Conservation (phyloP, 148 eudicot genomes). For the Agrostemma githago region DNA sequence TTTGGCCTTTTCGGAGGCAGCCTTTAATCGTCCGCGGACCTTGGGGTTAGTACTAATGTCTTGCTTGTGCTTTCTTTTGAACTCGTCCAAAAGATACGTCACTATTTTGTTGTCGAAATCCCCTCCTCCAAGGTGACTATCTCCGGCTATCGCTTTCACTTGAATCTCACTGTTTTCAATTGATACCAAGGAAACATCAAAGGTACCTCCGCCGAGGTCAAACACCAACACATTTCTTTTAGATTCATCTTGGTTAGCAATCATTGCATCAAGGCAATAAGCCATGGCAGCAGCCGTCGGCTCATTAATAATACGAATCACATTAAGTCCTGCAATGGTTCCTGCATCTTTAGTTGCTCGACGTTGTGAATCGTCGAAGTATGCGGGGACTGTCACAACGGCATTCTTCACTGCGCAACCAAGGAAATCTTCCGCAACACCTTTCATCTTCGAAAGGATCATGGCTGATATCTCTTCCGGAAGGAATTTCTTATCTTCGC, state of each 20-base stretch:
- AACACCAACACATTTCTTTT: neutral
- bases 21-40: neutral
- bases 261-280: neutral
- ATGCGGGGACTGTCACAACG: neutral
- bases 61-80: neutral
- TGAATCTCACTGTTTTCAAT: neutral
- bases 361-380: no score
- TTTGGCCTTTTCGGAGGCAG: slow-evolving; percentile 14
- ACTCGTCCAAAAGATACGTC: neutral
- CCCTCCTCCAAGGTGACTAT: slow-evolving; percentile 11
- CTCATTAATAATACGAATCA: no score
- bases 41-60: neutral
- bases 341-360: no score
- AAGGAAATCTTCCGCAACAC: neutral
- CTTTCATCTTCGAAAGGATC: neutral
- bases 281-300: neutral
- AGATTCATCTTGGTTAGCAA: neutral
- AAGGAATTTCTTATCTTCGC: slow-evolving; percentile 9
- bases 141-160: slow-evolving; percentile 3
- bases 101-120: neutral
- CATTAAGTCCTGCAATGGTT: no score
- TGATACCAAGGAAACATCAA: slow-evolving; percentile 9
- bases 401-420: slow-evolving; percentile 1
- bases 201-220: neutral
- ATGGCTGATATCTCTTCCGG: slow-evolving; percentile 15